A percentile compares a stretch with the other conserved stretches of the same genome.
Conservation (phyloP, 225 moss, liverwort and hornwort genomes). For the Pseudisothecium myosuroides region DNA sequence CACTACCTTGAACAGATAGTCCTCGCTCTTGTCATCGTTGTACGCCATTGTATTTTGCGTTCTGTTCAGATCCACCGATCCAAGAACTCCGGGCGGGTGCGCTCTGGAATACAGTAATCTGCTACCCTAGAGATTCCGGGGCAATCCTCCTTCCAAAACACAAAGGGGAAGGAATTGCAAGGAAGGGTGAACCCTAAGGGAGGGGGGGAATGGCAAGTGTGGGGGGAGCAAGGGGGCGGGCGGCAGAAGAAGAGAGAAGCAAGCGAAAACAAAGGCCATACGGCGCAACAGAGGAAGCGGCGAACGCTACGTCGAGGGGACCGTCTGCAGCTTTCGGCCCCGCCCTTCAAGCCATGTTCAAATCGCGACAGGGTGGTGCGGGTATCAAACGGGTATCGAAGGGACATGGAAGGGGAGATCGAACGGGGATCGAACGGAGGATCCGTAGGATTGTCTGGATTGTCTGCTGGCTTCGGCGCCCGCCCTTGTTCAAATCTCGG, state of each 20-base stretch:
- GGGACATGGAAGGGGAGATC: background rate
- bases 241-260: background rate
- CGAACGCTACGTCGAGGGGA: background rate
- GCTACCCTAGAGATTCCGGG: background rate
- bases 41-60: constrained; percentile 25
- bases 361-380: background rate
- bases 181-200: background rate
- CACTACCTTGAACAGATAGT: constrained; percentile 93
- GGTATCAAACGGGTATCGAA: background rate
- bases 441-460: background rate
- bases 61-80: constrained; percentile 2
- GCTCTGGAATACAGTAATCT: too few relatives aligned
- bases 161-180: background rate
- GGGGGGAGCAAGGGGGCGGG: background rate
- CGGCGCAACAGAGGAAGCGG: background rate
- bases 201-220: background rate
- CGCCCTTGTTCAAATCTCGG: background rate
- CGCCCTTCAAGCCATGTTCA: background rate
- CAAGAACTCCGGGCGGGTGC: background rate
- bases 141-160: background rate
- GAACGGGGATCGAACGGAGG: background rate
- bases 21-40: constrained; percentile 77
- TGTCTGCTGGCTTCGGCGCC: background rate
- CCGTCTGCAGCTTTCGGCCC: background rate
- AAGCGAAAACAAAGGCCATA: background rate